Base-by-base conservation (phyloP, 129 eudicot species). In the Tagetes patula region DNA sequence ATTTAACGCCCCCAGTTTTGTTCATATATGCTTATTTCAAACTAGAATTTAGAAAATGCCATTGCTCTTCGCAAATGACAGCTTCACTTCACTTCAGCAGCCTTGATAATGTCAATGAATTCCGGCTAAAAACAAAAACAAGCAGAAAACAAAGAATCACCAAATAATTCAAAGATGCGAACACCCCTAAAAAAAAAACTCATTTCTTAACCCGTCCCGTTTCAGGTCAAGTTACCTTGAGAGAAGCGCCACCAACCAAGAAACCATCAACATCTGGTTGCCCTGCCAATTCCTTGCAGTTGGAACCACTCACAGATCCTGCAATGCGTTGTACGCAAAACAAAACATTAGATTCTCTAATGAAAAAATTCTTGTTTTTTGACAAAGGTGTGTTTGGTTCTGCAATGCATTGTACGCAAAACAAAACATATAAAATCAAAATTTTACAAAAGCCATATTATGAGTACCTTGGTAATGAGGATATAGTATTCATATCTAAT, bases 191-290 rank as follows among this genome's bases (percentile, higher is more conserved):
- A 20, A 20, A 20, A 20, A 20, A 20, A n/a, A 4, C 58, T 0
- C 31, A 14, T 52, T n/a, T 52, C 32, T 31, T 14, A 52, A 52
- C 31, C 50, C 50, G 5, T 13, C 8, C 58, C 31, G 58, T 52
- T 27, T 31, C 12, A 7, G 37, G 12, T 11, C 3, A 12, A 8
- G 43, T 67, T 84, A 92, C 98, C 98, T 92, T 92, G 27, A 92
- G 85, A 13, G 98, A 92, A 78, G 98, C 98, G 83, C 98, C 98
- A 49, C 98, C 98, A 76, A 92, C 98, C 56, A 92, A 82, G 82
- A 92, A 92, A 36, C 98, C 98, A 84, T 92, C 98, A 70, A 92
- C 90, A 77, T 93, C 98, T 59, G 96, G 67, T 64, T 93, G 86
- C n/a, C 75, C 90, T 32, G 79, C 98, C 86, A 93, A 81, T 69